A percentile compares a stretch with the other conserved stretches of the same genome.
These are phyloP conservation scores for Elaphomyces granulatus DNA, from an alignment of 495 filamentous ascomycete genomes.

Conservation along the genomic window DNA sequence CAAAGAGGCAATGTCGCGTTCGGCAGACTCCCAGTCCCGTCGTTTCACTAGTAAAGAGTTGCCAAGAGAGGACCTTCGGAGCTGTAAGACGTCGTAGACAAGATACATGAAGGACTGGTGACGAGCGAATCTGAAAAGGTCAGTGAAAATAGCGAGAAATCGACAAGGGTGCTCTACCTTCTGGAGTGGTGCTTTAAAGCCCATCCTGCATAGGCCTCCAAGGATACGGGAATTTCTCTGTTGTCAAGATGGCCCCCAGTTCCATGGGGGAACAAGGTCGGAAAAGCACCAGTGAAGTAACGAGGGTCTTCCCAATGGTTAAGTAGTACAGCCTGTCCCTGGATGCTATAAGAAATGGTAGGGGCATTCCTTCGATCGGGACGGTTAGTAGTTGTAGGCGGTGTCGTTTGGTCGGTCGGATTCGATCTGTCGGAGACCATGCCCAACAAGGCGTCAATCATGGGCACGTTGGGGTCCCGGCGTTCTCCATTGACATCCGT, in stretches of 20 bases:
- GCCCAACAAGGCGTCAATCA: slow-evolving; percentile 2
- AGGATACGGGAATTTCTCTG: slow-evolving; percentile 7
- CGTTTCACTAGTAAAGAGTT: slow-evolving; percentile 4
- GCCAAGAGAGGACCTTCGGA: slow-evolving; percentile 4
- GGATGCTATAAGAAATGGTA: too few relatives aligned
- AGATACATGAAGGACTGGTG: slow-evolving; percentile 8
- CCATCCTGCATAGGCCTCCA: slow-evolving; percentile 3
- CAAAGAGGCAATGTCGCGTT: slow-evolving; percentile 1
- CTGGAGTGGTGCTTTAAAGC: slow-evolving; percentile 7
- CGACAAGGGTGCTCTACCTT: slow-evolving; percentile 3
- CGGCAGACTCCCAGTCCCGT: slow-evolving; percentile 1
- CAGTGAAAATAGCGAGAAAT: not conserved
- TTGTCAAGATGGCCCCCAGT: slow-evolving; percentile 12
- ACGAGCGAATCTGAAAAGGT: slow-evolving; percentile 7
- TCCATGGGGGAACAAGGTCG: slow-evolving; percentile 10
- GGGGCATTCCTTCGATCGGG: too few relatives aligned
- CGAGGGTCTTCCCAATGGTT: slow-evolving; percentile 7
- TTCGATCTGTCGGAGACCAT: not conserved
- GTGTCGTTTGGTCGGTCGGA: too few relatives aligned
- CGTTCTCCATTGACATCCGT: slow-evolving; percentile 9
- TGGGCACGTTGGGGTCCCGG: slow-evolving; percentile 5
- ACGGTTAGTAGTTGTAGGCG: too few relatives aligned
- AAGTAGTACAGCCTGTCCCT: too few relatives aligned
- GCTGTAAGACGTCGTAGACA: slow-evolving; percentile 5
- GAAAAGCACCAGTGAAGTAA: slow-evolving; percentile 11